These are phyloP conservation scores for Calcarisporium arbuscula DNA, from an alignment of 2,329 filamentous ascomycete species.

Conservation along the genomic window DNA sequence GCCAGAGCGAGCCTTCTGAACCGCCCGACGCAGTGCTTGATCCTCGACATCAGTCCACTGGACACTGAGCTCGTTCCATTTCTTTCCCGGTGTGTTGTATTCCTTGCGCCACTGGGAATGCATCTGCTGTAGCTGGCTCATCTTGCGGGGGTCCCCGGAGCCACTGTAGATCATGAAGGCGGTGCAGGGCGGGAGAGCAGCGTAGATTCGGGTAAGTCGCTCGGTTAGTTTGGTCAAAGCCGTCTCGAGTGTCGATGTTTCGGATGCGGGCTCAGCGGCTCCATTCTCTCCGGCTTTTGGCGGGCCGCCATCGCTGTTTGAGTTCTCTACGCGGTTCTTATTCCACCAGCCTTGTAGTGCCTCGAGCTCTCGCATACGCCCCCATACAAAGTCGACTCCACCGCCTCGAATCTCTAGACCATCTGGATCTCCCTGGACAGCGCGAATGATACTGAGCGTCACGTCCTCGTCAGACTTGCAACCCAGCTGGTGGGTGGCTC, in stretches of 20 bases:
- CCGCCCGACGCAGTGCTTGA: slow-evolving; percentile 53
- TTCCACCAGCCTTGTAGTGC: slow-evolving; percentile 64
- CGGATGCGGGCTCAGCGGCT: slow-evolving; percentile 7
- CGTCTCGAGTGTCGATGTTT: slow-evolving; percentile 32
- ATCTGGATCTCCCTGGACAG: slow-evolving; percentile 51
- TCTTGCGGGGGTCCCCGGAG: slow-evolving; percentile 61
- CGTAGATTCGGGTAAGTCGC: slow-evolving; percentile 50
- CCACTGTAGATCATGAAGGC: slow-evolving; percentile 60
- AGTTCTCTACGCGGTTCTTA: slow-evolving; percentile 39
- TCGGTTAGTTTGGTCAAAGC: slow-evolving; percentile 39
- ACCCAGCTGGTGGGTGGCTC: slow-evolving; percentile 49
- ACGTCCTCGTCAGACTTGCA: slow-evolving; percentile 57
- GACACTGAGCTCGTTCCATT: slow-evolving; percentile 61
- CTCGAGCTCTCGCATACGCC: slow-evolving; percentile 59
- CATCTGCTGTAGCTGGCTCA: slow-evolving; percentile 55
- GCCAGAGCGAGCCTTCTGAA: slow-evolving; percentile 51
- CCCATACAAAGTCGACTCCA: slow-evolving; percentile 62
- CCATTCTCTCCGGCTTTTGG: slow-evolving; percentile 16
- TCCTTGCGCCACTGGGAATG: slow-evolving; percentile 56
- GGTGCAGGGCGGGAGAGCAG: slow-evolving; percentile 56
- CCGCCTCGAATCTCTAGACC: slow-evolving; percentile 51
- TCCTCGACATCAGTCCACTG: slow-evolving; percentile 64
- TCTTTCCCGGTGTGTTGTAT: slow-evolving; percentile 55
- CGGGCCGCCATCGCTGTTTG: slow-evolving; percentile 27
- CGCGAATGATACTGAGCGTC: slow-evolving; percentile 47